Percentiles rank a stretch among this genome's conserved stretches.
Conservation (phyloP, 352 stramenopile genomes). For the Globisporangium acanthophoron region DNA sequence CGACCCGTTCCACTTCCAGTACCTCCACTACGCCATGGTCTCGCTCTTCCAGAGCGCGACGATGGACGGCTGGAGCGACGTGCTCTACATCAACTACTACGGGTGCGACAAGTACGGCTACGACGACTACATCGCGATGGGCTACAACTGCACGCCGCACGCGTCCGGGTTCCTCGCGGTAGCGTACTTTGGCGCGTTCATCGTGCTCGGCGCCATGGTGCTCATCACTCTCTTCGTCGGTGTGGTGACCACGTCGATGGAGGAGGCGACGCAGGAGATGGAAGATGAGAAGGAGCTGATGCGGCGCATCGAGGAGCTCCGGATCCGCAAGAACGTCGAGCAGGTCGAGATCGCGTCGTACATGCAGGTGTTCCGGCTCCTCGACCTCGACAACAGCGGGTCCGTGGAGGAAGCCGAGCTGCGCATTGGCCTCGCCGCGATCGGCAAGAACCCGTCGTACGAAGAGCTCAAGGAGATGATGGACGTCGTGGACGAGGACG, state of each 20-base stretch:
- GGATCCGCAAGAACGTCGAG: slow-evolving; percentile 48
- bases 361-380: slow-evolving; percentile 79
- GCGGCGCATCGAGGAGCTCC: slow-evolving; percentile 52
- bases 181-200: slow-evolving; percentile 81
- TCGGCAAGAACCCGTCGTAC: slow-evolving; percentile 75
- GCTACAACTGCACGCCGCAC: slow-evolving; percentile 53
- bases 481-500: slow-evolving; percentile 81
- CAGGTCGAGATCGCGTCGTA: slow-evolving; percentile 48
- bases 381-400: slow-evolving; percentile 77
- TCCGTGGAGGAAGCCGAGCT: slow-evolving; percentile 85
- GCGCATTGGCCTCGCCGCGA: slow-evolving; percentile 68
- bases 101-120: slow-evolving; percentile 84
- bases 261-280: slow-evolving; percentile 87
- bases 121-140: slow-evolving; percentile 40
- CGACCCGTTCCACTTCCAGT: slow-evolving; percentile 87
- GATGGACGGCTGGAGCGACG: slow-evolving; percentile 89
- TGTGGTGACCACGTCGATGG: slow-evolving; percentile 90
- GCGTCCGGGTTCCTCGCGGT: slow-evolving; percentile 40
- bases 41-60: slow-evolving; percentile 86
- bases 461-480: slow-evolving; percentile 86
- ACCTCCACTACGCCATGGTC: slow-evolving; percentile 85
- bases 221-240: slow-evolving; percentile 91
- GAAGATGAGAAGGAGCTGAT: slow-evolving; percentile 64
- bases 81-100: slow-evolving; percentile 91
- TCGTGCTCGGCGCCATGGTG: slow-evolving; percentile 81